Evolutionary conservation across 495 filamentous ascomycete genomes (phyloP), one percentile per base, ranked within the genome.

Genomic region (Neurospora sp.): DNA sequence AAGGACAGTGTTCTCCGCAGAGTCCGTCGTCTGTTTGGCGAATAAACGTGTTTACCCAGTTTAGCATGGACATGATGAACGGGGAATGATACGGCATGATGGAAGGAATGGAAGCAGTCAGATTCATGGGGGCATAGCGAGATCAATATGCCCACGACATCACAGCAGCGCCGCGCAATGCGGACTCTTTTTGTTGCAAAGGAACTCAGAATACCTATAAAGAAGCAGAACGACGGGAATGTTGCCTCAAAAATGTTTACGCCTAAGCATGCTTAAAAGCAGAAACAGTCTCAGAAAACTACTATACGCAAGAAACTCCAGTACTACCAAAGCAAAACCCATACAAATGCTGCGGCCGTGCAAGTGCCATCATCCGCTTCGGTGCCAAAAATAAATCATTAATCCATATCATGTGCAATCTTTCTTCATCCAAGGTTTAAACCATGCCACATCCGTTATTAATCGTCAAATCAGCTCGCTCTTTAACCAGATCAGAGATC

Each of bases 1-100:
- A 99, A 99, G 85, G 96, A 99, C 82, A 98, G 94, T 80, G 96
- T 99, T 42, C 79, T 98, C 82, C 92, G 93, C 81, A 88, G 96
- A 77, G 96, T 98, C 71, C 88, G 92, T 78, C 90, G 94, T 75
- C 81, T 98, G 73, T 97, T 97, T 88, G 95, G 95, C 72, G 95
- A 98, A 83, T 97, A 89, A 79, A 42, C 3, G 14, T 66, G 53
- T 35, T 66, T 1, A 37, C 35, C 14, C 22, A 35, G 14, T 3
- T 3, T 16, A 66, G 53, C 53, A 66, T 66, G 14, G 53, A 35
- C 27, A 35, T 61, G 3, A 35, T 3, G 53, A 66, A 16, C 27
- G 53, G 53, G 27, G 14, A 66, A 66, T 35, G 53, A 35, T 37
- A 66, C 53, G 27, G 53, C 12, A 66, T 6, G 53, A 53, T 35